Evolutionary conservation across 176 grass and related monocot genomes (phyloP), one percentile per base, ranked within the genome.

Genomic region (Avena eriantha): DNA sequence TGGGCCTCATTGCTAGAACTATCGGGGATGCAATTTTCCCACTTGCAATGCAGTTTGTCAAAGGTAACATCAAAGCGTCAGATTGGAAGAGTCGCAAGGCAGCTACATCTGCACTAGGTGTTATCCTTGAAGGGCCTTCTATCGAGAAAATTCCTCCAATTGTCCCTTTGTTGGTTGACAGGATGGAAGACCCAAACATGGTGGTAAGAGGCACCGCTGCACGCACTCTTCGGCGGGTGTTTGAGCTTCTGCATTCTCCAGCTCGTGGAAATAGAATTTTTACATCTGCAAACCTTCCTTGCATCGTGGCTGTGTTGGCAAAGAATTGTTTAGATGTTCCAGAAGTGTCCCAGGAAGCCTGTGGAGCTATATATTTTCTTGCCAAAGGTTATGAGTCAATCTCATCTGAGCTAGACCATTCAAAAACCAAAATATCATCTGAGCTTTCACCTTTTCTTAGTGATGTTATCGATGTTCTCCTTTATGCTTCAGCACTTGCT

Each of bases 261-360:
- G 58, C 61, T 55, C 83, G 87, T 88, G 49, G 66, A 66, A 87
- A 84, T 90, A 80, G 92, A 74, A 76, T 97, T 77, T 86, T 97
- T 80, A 93, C 91, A 73, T 78, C 77, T 80, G 75, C 85, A 84
- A 93, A 93, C 66, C 89, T 95, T 79, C 89, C 90, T 78, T 80
- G 85, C 78, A 93, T 97, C 24, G 80, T 97, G 71, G 19, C 55
- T 86, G 92, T 95, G 51, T 76, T 97, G 75, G 59, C 90, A 43
- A 92, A 95, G 69, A 89, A 86, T n/a, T n/a, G n/a, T n/a, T n/a
- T n/a, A 73, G 90, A 97, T 88, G 69, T 75, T 65, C 87, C 95
- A 79, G 92, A 97, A 82, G 95, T 97, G 65, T 93, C 95, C 53
- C 89, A 97, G 76, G 91, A 97, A 86, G 89, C 95, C 22, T 97